A percentile compares a stretch with the other conserved stretches of the same genome.
phyloP scores from a whole-genome alignment of 148 eudicot genomes.

The Fallopia convolvulus region DNA sequence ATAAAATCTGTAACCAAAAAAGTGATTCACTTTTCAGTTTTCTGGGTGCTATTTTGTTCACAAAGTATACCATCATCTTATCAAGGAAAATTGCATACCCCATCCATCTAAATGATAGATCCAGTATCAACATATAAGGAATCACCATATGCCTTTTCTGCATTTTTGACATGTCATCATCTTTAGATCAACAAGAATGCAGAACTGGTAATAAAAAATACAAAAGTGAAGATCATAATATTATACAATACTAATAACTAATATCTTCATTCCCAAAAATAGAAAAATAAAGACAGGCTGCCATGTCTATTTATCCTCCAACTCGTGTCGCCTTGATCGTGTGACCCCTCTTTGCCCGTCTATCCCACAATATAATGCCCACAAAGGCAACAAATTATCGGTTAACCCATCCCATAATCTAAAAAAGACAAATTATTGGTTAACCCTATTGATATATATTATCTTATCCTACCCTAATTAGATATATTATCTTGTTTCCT shows the following conservation, averaged over 20 bases:
- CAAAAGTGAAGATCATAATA: not conserved
- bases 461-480: too few species aligned
- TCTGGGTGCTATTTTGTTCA: too few species aligned
- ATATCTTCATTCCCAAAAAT: not conserved
- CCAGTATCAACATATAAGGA: slow-evolving; percentile 96
- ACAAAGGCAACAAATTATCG: too few species aligned
- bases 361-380: too few species aligned
- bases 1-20: too few species aligned
- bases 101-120: slow-evolving; percentile 89
- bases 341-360: too few species aligned
- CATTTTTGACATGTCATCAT: slow-evolving; percentile 17
- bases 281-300: not conserved
- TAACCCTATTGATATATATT: too few species aligned
- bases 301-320: not conserved
- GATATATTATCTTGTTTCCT: too few species aligned
- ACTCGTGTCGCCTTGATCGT: too few species aligned
- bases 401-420: too few species aligned
- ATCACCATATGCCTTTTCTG: slow-evolving; percentile 95
- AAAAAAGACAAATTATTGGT: too few species aligned
- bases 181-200: not conserved
- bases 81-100: slow-evolving; percentile 36
- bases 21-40: too few species aligned
- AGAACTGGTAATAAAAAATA: not conserved
- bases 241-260: not conserved
- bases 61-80: not conserved